These are phyloP conservation scores for Galeopsis tetrahit DNA, from an alignment of 257 asterid genomes.

Conservation along the genomic window DNA sequence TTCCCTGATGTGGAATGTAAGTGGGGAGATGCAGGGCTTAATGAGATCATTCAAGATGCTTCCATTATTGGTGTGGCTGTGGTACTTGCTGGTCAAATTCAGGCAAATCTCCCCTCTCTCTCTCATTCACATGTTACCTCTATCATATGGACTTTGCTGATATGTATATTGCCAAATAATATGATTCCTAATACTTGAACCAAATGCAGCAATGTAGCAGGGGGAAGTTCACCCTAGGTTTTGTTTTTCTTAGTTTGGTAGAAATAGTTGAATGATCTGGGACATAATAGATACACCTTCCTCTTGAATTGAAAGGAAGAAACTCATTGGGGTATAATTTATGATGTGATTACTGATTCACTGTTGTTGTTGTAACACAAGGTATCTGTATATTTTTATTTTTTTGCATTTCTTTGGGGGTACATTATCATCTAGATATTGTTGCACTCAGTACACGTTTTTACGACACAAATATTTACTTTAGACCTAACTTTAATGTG, in stretches of 20 bases:
- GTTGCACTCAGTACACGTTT: not conserved
- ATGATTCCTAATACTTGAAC: not conserved
- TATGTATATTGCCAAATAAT: not conserved
- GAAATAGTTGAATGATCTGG: not conserved
- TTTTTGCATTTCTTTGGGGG: not conserved
- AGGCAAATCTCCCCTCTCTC: slow-evolving; percentile 51
- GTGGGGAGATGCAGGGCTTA: slow-evolving; percentile 92
- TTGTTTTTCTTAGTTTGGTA: slow-evolving; percentile 10
- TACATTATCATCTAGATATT: not conserved
- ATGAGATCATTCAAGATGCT: slow-evolving; percentile 73
- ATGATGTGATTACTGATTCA: not conserved
- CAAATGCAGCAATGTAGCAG: not conserved
- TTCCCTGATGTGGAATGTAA: slow-evolving; percentile 85
- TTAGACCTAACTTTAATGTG: slow-evolving; percentile 18
- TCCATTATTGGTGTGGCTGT: slow-evolving; percentile 79
- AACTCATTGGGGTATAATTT: not conserved
- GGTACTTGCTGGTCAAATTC: slow-evolving; percentile 88
- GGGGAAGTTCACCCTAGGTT: not conserved
- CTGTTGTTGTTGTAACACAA: not conserved
- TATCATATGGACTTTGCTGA: not conserved
- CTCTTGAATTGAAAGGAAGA: not conserved
- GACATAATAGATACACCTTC: not conserved
- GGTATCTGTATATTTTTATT: not conserved
- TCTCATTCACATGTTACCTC: not conserved
- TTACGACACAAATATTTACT: slow-evolving; percentile 16